phyloP scores from a whole-genome alignment of 768 basidiomycete genomes.

The Suillus plorans region DNA sequence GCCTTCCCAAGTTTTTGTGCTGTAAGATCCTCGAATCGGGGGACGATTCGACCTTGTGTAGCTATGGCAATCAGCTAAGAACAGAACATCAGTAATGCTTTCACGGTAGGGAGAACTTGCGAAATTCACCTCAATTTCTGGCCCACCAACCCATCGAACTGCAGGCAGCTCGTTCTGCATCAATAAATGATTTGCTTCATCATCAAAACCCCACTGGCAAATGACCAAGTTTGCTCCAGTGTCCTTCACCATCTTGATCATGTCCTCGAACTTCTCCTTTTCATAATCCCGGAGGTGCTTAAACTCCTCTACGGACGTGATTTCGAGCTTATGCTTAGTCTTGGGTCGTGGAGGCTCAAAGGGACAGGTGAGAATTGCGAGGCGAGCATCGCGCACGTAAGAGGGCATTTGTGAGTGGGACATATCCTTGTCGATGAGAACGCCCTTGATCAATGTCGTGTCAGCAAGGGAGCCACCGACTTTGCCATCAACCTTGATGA shows the following conservation, averaged over 20 bases:
- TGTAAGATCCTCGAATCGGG: constrained; percentile 94
- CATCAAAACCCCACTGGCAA: constrained; percentile 99
- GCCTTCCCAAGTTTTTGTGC: constrained; percentile 90
- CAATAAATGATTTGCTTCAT: constrained; percentile 96
- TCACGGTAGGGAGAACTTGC: background rate
- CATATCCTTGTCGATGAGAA: constrained; percentile 99
- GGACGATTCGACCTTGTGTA: constrained; percentile 96
- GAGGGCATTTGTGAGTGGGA: constrained; percentile 98
- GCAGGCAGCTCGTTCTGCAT: constrained; percentile 98
- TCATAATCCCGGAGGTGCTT: constrained; percentile 94
- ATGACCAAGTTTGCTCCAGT: constrained; percentile 98
- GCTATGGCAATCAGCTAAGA: constrained; percentile 93
- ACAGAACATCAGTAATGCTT: background rate
- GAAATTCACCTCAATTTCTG: constrained; percentile 87
- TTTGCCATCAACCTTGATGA: constrained; percentile 99
- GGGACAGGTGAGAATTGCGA: constrained; percentile 97
- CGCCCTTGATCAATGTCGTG: constrained; percentile 92
- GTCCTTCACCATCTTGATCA: constrained; percentile 96
- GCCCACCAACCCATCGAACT: constrained; percentile 98
- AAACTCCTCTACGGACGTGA: constrained; percentile 95
- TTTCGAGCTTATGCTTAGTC: constrained; percentile 98
- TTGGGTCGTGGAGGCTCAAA: constrained; percentile 99
- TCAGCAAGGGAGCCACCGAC: constrained; percentile 97
- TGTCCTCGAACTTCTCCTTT: constrained; percentile 92
- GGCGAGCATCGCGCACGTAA: constrained; percentile 79